Evolutionary conservation across 345 rosid species (phyloP), one percentile per base, ranked within the genome.

Genomic region (Eucalyptus virginea): DNA sequence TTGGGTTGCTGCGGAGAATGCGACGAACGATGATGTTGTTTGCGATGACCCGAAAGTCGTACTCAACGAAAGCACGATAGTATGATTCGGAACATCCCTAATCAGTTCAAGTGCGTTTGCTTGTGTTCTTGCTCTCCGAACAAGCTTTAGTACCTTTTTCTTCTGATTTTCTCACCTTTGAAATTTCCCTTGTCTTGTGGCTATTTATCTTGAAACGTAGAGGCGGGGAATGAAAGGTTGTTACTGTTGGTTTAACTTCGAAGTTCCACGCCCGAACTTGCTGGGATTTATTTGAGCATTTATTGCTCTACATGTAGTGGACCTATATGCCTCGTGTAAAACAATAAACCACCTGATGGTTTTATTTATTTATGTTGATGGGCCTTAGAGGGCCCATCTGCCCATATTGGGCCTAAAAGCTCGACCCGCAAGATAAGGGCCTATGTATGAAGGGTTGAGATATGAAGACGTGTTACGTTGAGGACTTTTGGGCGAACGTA

Each of bases 21-120:
- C 42, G 54, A 49, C 2, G 9, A 50, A 15, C 62, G 44, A 48
- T 42, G 42, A 50, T n/a, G 54, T 48, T 86, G 32, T 17, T 86
- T 15, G 28, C 17, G 44, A 37, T 72, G 81, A 72, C 5, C 81
- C 15, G 19, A 3, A 21, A 13, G 86, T 9, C 1, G 40, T 37
- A 49, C 72, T 60, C 28, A 67, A 32, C 3, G 90, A 92, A 13
- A 90, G 87, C 51, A 91, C 94, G 9, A 88, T 94, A 5, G 10
- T 95, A 95, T 95, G 94, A 91, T 95, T 0, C 87, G 67, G 62
- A 93, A 94, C 89, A 88, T 95, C 23, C 96, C 96, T 7, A 95
- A 95, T 89, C 86, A 65, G 23, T 87, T 93, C 24, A 34, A 86
- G 96, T 95, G 51, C 11, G 45, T 72, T 92, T 65, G 52, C 34